These are phyloP conservation scores for Dioscorea dumetorum DNA, from an alignment of 106 monocot genomes.

Conservation along the genomic window DNA sequence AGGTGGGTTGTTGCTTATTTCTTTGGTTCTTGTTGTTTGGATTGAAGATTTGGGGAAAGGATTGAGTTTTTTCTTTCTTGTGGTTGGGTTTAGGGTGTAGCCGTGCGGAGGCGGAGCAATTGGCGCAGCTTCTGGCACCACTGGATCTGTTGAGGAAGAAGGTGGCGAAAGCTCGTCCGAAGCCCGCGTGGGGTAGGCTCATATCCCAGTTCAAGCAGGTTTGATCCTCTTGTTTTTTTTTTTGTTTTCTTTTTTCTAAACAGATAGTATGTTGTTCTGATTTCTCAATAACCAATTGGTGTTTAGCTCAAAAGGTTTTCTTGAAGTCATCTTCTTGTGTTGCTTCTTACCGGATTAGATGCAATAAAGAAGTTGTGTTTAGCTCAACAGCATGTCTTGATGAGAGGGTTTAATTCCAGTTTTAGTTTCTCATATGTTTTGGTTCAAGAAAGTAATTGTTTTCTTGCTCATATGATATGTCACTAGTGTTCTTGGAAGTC, in stretches of 20 bases:
- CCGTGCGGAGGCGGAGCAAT: constrained; percentile 4
- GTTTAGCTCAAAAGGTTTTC: too few relatives aligned
- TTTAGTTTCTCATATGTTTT: too few relatives aligned
- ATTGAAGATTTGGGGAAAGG: neutral
- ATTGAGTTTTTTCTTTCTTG: neutral
- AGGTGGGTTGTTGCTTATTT: constrained; percentile 10
- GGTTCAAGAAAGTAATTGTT: too few relatives aligned
- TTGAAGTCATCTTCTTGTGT: too few relatives aligned
- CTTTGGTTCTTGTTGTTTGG: neutral
- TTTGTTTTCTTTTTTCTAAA: neutral
- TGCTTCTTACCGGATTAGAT: too few relatives aligned
- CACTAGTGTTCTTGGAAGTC: too few relatives aligned
- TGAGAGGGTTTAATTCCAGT: too few relatives aligned
- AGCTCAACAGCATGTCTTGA: too few relatives aligned
- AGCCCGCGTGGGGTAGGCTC: constrained; percentile 43
- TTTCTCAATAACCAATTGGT: neutral
- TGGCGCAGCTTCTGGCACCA: constrained; percentile 2
- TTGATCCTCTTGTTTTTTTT: neutral
- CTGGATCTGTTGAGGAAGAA: constrained; percentile 20
- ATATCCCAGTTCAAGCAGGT: constrained; percentile 47
- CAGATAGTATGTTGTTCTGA: neutral
- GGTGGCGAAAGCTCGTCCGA: constrained; percentile 11
- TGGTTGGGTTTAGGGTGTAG: neutral
- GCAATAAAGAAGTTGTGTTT: too few relatives aligned
- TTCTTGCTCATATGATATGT: too few relatives aligned